A percentile compares a stretch with the other conserved stretches of the same genome.
Evolutionary conservation across 129 eudicot genomes (phyloP).

Genomic region (Artemisia annua): DNA sequence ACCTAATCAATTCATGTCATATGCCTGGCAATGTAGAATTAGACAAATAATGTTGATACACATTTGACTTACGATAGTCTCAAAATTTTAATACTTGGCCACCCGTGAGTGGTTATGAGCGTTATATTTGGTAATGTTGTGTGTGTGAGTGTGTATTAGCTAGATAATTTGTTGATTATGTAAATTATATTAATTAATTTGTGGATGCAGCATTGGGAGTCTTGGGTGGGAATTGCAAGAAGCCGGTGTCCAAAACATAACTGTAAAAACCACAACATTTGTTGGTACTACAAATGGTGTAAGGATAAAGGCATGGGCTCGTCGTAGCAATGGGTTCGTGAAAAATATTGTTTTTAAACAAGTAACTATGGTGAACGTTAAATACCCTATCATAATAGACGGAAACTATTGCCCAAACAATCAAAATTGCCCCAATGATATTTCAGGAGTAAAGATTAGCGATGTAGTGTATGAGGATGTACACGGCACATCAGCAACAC

Average conservation of each 20-base stretch:
- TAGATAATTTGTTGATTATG: neutral
- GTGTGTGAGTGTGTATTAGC: neutral
- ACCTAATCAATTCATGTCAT: too few species aligned
- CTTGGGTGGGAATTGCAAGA: slow-evolving; percentile 25
- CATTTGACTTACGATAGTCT: too few species aligned
- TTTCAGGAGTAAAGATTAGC: slow-evolving; percentile 14
- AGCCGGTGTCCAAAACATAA: slow-evolving; percentile 22
- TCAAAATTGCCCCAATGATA: neutral
- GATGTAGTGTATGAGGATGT: slow-evolving; percentile 10
- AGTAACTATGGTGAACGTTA: slow-evolving; percentile 19
- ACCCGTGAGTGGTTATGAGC: too few species aligned
- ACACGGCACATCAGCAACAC: slow-evolving; percentile 22
- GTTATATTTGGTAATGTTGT: too few species aligned
- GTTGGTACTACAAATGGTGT: slow-evolving; percentile 12
- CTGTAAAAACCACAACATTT: slow-evolving; percentile 15
- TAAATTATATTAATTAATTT: neutral
- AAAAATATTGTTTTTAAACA: neutral
- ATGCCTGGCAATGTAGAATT: too few species aligned
- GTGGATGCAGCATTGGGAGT: slow-evolving; percentile 23
- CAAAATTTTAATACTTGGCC: too few species aligned
- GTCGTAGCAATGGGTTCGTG: slow-evolving; percentile 13
- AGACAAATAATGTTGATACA: too few species aligned
- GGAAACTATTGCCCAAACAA: slow-evolving; percentile 3
- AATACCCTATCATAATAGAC: slow-evolving; percentile 11
- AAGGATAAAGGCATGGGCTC: slow-evolving; percentile 23